Percentiles rank a stretch among this genome's conserved stretches.
Evolutionary conservation across 441 rosid species (phyloP).

Genomic region (Cnidoscolus chayamansa): DNA sequence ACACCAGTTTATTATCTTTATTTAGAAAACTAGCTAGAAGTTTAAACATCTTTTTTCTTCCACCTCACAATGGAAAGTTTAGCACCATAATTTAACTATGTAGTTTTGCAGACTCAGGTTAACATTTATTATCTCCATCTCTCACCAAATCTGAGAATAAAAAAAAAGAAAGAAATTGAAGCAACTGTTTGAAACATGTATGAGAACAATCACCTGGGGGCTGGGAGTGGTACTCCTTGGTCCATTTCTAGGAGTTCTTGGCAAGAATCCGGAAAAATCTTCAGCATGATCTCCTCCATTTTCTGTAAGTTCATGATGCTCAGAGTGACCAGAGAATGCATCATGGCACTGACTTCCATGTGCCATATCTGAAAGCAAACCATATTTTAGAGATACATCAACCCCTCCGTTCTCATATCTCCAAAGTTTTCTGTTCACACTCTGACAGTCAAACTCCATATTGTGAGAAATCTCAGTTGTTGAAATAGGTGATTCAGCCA

Average conservation of each 20-base stretch:
- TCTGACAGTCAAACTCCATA: conserved; percentile 49
- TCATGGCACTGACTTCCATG: conserved; percentile 39
- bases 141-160: neutral
- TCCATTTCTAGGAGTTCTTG: conserved; percentile 43
- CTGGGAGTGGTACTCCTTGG: conserved; percentile 61
- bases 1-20: neutral
- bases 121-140: neutral
- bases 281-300: conserved; percentile 33
- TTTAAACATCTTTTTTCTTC: neutral
- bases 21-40: neutral
- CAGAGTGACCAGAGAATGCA: conserved; percentile 36
- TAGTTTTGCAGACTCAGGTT: neutral
- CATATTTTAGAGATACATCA: conserved; percentile 83
- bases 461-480: conserved; percentile 41
- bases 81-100: neutral
- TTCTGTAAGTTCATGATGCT: conserved; percentile 36
- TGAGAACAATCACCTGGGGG: conserved; percentile 58
- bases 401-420: conserved; percentile 60
- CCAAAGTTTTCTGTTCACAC: conserved; percentile 72
- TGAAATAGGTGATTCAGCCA: conserved; percentile 62
- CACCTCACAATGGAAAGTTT: neutral
- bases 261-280: conserved; percentile 67
- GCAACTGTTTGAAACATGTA: neutral
- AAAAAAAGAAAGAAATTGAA: neutral
- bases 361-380: conserved; percentile 53